Percentiles rank a stretch among this genome's conserved stretches.
Conservation (phyloP, 2,329 filamentous ascomycete species). For the Apiospora hydei region DNA sequence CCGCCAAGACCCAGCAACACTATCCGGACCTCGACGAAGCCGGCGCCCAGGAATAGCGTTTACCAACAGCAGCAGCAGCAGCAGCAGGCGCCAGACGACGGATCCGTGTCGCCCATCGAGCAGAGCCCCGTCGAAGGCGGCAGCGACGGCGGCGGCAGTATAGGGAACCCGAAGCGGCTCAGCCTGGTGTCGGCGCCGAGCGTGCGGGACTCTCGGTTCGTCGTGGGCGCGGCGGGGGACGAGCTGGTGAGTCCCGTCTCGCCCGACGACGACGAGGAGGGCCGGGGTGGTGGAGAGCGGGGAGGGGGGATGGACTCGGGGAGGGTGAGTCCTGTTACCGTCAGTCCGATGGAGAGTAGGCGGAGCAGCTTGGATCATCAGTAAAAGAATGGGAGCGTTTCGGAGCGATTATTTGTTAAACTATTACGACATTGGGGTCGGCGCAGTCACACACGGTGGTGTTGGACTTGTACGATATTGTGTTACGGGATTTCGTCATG, state of each 20-base stretch:
- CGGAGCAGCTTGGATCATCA: conserved; percentile 21
- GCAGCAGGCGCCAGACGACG: too few relatives aligned
- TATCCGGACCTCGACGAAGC: not conserved
- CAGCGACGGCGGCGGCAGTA: not conserved
- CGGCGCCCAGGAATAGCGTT: not conserved
- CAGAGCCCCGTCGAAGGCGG: not conserved
- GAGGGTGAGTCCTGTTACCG: conserved; percentile 16
- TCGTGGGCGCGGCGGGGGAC: not conserved
- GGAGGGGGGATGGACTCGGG: not conserved
- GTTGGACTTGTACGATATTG: not conserved
- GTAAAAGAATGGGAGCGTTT: not conserved
- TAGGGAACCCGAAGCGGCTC: not conserved
- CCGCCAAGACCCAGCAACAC: not conserved
- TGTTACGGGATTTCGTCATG: not conserved
- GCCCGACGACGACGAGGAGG: not conserved
- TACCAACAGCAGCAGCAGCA: not conserved
- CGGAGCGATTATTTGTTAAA: not conserved
- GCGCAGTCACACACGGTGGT: not conserved
- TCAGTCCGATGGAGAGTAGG: conserved; percentile 28
- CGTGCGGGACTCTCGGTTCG: not conserved
- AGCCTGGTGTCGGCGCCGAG: conserved; percentile 15
- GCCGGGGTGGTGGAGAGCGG: not conserved
- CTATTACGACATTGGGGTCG: not conserved
- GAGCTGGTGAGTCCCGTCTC: conserved; percentile 2
- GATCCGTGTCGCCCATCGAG: not conserved